phyloP scores from a whole-genome alignment of 1,139 yeast species.

The Scheffersomyces cryptocercus region DNA sequence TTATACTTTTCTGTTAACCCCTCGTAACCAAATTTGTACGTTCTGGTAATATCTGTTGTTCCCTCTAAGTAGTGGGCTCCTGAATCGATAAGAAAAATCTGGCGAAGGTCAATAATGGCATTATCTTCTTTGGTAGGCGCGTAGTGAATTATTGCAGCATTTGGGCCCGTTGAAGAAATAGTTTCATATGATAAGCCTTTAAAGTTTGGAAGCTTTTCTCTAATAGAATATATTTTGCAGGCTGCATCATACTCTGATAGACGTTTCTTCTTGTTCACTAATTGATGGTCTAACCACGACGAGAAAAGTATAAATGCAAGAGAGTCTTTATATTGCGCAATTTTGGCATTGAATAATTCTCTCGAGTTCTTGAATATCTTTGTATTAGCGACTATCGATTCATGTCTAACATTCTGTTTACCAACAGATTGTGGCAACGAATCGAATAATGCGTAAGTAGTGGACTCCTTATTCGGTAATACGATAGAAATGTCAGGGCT shows the following conservation, averaged over 20 bases:
- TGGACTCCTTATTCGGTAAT: slow-evolving; percentile 31
- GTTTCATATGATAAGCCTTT: slow-evolving; percentile 56
- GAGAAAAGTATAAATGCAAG: slow-evolving; percentile 41
- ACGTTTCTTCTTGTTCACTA: slow-evolving; percentile 23
- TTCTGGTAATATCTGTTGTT: slow-evolving; percentile 60
- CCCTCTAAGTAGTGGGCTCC: slow-evolving; percentile 62
- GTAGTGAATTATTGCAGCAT: slow-evolving; percentile 57
- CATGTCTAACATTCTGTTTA: slow-evolving; percentile 23
- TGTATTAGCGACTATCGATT: slow-evolving; percentile 36
- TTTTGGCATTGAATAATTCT: slow-evolving; percentile 38
- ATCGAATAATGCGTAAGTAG: slow-evolving; percentile 36
- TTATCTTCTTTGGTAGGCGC: slow-evolving; percentile 48
- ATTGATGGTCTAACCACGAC: slow-evolving; percentile 44
- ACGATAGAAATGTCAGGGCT: slow-evolving; percentile 21
- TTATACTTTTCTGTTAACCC: slow-evolving; percentile 25
- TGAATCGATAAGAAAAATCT: slow-evolving; percentile 50
- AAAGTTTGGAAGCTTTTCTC: slow-evolving; percentile 46
- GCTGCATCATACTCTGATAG: slow-evolving; percentile 47
- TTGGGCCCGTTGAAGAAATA: slow-evolving; percentile 55
- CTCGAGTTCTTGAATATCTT: slow-evolving; percentile 40
- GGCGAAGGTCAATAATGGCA: slow-evolving; percentile 41
- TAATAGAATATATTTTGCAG: slow-evolving; percentile 40
- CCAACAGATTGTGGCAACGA: slow-evolving; percentile 32
- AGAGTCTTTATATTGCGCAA: slow-evolving; percentile 48
- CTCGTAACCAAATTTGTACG: slow-evolving; percentile 42